phyloP scores from a whole-genome alignment of 352 stramenopile genomes.

The Phytophthora boehmeriae region DNA sequence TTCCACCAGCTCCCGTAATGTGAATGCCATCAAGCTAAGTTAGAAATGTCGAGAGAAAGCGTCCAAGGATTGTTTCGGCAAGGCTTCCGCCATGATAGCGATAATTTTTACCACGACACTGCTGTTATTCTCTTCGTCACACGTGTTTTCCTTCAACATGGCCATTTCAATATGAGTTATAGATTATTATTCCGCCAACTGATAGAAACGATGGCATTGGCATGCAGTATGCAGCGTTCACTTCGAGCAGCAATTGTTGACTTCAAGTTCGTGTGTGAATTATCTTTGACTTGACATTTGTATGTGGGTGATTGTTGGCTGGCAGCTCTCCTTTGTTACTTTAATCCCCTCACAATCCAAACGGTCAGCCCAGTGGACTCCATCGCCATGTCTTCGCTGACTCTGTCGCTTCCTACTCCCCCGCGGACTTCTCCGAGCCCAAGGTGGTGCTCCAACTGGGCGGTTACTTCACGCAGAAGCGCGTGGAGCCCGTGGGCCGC shows the following conservation, averaged over 20 bases:
- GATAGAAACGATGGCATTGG: too few species aligned
- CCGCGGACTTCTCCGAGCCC: conserved; percentile 55
- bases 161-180: too few species aligned
- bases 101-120: too few species aligned
- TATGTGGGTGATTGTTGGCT: neutral
- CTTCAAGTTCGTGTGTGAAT: too few species aligned
- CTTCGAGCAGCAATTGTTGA: too few species aligned
- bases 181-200: too few species aligned
- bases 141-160: too few species aligned
- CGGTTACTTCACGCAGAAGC: conserved; percentile 80
- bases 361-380: neutral
- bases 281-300: too few species aligned
- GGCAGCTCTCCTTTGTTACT: neutral
- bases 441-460: conserved; percentile 62
- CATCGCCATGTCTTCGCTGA: conserved; percentile 41
- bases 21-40: neutral
- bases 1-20: conserved; percentile 32
- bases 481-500: conserved; percentile 72
- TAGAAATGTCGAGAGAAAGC: neutral
- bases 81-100: too few species aligned
- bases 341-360: conserved; percentile 9
- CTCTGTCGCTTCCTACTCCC: conserved; percentile 69
- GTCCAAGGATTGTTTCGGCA: too few species aligned
- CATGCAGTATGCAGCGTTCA: too few species aligned
- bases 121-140: too few species aligned